A percentile compares a stretch with the other conserved stretches of the same genome.
phyloP scores from a whole-genome alignment of 352 stramenopile genomes.

The Pythium aphanidermatum region DNA sequence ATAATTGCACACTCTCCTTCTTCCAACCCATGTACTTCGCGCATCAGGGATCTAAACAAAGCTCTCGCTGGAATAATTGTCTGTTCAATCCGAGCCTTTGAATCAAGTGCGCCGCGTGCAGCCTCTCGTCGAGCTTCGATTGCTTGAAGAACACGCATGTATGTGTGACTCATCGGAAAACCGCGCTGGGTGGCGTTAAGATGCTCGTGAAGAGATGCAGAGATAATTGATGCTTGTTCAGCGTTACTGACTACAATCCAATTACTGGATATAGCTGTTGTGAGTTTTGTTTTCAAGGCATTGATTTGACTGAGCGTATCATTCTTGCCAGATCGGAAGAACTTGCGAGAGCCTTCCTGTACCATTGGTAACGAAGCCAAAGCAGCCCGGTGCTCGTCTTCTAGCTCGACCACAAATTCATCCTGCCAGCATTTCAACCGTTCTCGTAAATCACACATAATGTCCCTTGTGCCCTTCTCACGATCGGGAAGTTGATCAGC shows the following conservation, averaged over 20 bases:
- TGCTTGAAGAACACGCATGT: conserved; percentile 3
- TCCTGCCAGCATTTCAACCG: conserved; percentile 8
- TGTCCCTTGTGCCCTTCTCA: background rate
- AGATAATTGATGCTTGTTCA: conserved; percentile 1
- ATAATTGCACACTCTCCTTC: conserved; percentile 5
- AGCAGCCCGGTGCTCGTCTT: conserved; percentile 2
- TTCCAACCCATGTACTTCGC: conserved; percentile 4
- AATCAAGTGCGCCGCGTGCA: background rate
- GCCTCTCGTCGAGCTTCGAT: conserved; percentile 2
- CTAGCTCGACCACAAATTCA: conserved; percentile 2
- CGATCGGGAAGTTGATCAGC: conserved; percentile 6
- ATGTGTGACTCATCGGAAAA: conserved; percentile 12
- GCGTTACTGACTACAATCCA: conserved; percentile 11
- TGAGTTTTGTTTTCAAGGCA: too few relatives aligned
- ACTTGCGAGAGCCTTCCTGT: background rate
- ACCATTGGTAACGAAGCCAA: background rate
- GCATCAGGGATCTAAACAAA: conserved; percentile 2
- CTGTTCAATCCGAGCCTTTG: conserved; percentile 9
- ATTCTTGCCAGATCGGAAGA: background rate
- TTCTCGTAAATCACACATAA: conserved; percentile 10
- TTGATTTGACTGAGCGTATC: background rate
- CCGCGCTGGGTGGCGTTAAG: conserved; percentile 6
- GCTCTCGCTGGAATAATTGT: conserved; percentile 8
- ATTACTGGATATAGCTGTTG: conserved; percentile 6
- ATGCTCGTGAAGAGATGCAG: conserved; percentile 4